These are phyloP conservation scores for Aureobasidium sp. DNA, from an alignment of 2,329 filamentous ascomycete genomes.

Conservation along the genomic window DNA sequence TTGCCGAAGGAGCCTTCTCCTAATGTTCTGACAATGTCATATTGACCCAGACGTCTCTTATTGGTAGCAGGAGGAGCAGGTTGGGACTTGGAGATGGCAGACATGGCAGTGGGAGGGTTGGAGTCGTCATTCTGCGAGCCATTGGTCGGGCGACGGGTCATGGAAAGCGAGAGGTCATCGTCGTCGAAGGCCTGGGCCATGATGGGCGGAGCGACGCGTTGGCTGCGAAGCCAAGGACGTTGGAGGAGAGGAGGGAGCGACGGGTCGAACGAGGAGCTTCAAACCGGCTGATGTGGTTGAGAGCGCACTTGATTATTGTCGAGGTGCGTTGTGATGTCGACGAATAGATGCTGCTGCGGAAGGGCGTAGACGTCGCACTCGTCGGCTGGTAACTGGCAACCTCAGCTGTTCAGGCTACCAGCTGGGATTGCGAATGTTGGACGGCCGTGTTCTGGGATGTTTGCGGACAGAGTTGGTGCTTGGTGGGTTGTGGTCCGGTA, in stretches of 20 bases:
- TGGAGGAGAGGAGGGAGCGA: neutral
- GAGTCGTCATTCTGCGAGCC: constrained; percentile 21
- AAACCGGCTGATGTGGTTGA: neutral
- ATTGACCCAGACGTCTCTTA: constrained; percentile 75
- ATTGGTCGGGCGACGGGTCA: constrained; percentile 22
- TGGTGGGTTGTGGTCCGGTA: neutral
- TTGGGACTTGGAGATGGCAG: neutral
- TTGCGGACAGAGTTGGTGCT: neutral
- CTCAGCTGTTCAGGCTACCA: neutral
- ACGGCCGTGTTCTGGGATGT: neutral
- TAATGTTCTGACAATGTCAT: constrained; percentile 81
- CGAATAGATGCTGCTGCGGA: neutral
- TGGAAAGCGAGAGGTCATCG: constrained; percentile 35
- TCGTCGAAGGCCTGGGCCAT: constrained; percentile 36
- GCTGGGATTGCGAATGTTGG: neutral
- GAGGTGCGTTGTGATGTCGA: neutral
- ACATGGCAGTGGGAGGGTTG: neutral
- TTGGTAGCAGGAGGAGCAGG: constrained; percentile 9
- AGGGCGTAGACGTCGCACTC: neutral
- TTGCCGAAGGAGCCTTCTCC: constrained; percentile 98
- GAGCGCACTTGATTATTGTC: neutral
- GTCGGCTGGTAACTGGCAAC: neutral
- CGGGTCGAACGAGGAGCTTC: neutral
- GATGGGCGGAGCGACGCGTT: constrained; percentile 14
- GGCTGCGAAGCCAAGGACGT: neutral